Conservation (phyloP, 306 rosid genomes). For the Acacia melanoxylon region DNA sequence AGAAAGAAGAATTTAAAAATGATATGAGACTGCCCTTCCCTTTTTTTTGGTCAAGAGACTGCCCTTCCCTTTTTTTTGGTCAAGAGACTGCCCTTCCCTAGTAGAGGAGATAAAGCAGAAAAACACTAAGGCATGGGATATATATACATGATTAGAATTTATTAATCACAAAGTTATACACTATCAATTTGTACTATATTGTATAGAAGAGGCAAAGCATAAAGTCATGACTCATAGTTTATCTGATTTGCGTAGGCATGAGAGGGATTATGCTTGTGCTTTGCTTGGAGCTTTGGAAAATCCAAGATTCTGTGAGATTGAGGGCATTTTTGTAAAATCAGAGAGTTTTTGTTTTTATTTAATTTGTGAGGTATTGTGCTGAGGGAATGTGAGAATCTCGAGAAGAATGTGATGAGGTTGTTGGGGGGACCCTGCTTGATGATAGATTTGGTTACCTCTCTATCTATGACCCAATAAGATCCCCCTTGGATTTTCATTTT, state of each 20-base stretch:
- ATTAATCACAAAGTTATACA: slow-evolving; percentile 12
- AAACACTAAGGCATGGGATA: slow-evolving; percentile 35
- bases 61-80: too few relatives aligned
- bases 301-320: slow-evolving; percentile 63
- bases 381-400: slow-evolving; percentile 91
- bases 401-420: slow-evolving; percentile 41
- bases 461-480: slow-evolving; percentile 37
- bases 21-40: slow-evolving; percentile 17
- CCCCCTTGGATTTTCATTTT: slow-evolving; percentile 29
- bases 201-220: not conserved
- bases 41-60: too few relatives aligned
- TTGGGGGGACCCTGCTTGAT: slow-evolving; percentile 44
- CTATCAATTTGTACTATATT: not conserved
- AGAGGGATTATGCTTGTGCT: slow-evolving; percentile 29
- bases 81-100: slow-evolving; percentile 2
- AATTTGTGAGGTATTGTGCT: slow-evolving; percentile 10
- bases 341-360: slow-evolving; percentile 1
- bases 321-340: slow-evolving; percentile 51
- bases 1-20: slow-evolving; percentile 28
- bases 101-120: slow-evolving; percentile 35
- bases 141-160: slow-evolving; percentile 27
- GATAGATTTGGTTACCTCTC: slow-evolving; percentile 49
- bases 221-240: not conserved
- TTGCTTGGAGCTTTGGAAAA: slow-evolving; percentile 49
- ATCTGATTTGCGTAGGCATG: not conserved